phyloP scores from a whole-genome alignment of 2,329 filamentous ascomycete genomes.

The Calonectria crousiana region DNA sequence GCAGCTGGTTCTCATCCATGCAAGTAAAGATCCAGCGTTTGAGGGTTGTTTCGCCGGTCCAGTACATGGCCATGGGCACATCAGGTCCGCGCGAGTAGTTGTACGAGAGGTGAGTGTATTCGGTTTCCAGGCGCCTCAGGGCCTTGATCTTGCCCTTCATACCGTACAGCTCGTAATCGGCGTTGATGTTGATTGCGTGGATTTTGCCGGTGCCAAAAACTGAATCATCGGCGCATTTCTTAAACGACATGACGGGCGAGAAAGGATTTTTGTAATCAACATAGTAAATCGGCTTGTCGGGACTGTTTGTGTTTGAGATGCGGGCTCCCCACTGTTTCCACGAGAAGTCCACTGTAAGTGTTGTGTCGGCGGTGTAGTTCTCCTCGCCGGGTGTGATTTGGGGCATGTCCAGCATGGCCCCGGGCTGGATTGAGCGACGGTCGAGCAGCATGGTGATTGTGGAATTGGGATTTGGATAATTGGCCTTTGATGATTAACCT shows the following conservation, averaged over 20 bases:
- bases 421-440: neutral
- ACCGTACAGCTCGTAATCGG: neutral
- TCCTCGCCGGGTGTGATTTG: neutral
- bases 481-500: neutral
- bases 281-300: neutral
- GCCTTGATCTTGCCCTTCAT: neutral
- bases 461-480: neutral
- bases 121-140: neutral
- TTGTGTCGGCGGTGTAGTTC: neutral
- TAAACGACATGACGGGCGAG: neutral
- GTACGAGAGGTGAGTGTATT: neutral
- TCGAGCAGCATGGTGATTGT: neutral
- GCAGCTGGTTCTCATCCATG: neutral
- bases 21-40: neutral
- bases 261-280: neutral
- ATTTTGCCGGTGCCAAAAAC: neutral
- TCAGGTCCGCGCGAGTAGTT: neutral
- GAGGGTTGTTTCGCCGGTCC: neutral
- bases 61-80: neutral
- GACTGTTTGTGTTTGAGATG: neutral
- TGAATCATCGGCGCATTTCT: neutral
- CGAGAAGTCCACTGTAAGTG: neutral
- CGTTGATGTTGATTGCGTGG: neutral
- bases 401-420: neutral
- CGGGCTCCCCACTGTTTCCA: neutral